A percentile compares a stretch with the other conserved stretches of the same genome.
These are phyloP conservation scores for Climacium dendroides DNA, from an alignment of 225 moss, liverwort and hornwort species.

Conservation along the genomic window DNA sequence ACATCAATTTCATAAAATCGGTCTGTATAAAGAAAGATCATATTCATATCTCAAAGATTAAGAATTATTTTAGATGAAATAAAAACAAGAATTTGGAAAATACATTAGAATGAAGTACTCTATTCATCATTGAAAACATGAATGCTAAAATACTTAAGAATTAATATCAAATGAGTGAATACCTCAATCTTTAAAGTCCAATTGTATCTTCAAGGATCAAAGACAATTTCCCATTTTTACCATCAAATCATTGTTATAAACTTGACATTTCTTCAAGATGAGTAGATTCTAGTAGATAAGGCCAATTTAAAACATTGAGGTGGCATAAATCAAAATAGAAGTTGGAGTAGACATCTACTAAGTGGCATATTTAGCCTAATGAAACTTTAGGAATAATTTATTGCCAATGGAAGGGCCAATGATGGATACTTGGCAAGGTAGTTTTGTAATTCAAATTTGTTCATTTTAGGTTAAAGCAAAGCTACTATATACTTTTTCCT, in stretches of 20 bases:
- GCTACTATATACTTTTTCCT: background rate
- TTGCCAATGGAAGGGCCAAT: background rate
- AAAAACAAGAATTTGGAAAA: background rate
- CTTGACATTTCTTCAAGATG: background rate
- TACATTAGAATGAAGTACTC: background rate
- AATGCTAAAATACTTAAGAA: background rate
- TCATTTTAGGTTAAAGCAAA: background rate
- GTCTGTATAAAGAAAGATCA: too few species aligned
- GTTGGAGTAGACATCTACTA: background rate
- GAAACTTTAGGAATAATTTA: background rate
- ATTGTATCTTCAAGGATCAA: fast-evolving
- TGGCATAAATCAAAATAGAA: background rate
- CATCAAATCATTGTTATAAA: background rate
- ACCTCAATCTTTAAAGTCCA: background rate
- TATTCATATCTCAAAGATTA: background rate
- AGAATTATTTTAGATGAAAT: background rate
- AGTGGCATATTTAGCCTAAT: fast-evolving
- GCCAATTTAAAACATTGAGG: fast-evolving
- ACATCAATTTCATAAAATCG: background rate
- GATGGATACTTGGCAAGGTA: background rate
- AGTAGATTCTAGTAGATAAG: background rate
- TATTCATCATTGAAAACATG: background rate
- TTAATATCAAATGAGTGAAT: background rate
- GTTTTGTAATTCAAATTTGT: background rate
- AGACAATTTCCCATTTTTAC: background rate